A percentile compares a stretch with the other conserved stretches of the same genome.
Conservation (phyloP, 176 grass and related monocot species). For the Cocos nucifera region DNA sequence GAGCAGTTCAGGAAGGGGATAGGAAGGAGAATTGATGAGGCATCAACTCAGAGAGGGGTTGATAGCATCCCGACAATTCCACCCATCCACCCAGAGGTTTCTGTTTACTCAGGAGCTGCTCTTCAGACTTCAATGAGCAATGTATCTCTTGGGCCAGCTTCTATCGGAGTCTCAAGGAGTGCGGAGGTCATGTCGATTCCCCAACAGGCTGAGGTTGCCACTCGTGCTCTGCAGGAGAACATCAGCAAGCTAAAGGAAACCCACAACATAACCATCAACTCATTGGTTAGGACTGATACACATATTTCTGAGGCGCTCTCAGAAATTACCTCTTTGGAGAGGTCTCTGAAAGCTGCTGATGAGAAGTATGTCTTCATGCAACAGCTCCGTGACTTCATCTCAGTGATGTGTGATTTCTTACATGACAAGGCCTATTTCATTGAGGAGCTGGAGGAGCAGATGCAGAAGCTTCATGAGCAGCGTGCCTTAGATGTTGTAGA, state of each 20-base stretch:
- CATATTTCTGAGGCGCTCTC: slow-evolving; percentile 69
- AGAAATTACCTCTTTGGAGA: slow-evolving; percentile 68
- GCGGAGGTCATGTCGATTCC: slow-evolving; percentile 61
- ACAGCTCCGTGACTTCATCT: slow-evolving; percentile 82
- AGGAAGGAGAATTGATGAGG: slow-evolving; percentile 56
- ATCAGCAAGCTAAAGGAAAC: slow-evolving; percentile 72
- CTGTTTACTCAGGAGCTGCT: slow-evolving; percentile 19
- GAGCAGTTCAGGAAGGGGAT: slow-evolving; percentile 83
- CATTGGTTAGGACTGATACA: slow-evolving; percentile 55
- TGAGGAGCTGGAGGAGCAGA: slow-evolving; percentile 85
- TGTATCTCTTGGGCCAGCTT: slow-evolving; percentile 12
- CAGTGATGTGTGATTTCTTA: slow-evolving; percentile 85
- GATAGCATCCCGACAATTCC: slow-evolving; percentile 24
- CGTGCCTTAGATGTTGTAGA: slow-evolving; percentile 52
- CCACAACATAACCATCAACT: slow-evolving; percentile 49
- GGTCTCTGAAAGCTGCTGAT: slow-evolving; percentile 52
- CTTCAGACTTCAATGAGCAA: slow-evolving; percentile 19
- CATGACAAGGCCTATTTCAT: slow-evolving; percentile 87
- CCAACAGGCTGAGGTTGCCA: slow-evolving; percentile 77
- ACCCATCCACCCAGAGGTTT: slow-evolving; percentile 35
- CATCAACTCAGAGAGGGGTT: slow-evolving; percentile 35
- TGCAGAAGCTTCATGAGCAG: slow-evolving; percentile 77
- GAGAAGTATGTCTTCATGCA: slow-evolving; percentile 85
- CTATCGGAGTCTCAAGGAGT: slow-evolving; percentile 43
- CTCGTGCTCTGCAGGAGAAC: slow-evolving; percentile 59